phyloP scores from a whole-genome alignment of 2,329 filamentous ascomycete species.

The Claviceps sorghi region DNA sequence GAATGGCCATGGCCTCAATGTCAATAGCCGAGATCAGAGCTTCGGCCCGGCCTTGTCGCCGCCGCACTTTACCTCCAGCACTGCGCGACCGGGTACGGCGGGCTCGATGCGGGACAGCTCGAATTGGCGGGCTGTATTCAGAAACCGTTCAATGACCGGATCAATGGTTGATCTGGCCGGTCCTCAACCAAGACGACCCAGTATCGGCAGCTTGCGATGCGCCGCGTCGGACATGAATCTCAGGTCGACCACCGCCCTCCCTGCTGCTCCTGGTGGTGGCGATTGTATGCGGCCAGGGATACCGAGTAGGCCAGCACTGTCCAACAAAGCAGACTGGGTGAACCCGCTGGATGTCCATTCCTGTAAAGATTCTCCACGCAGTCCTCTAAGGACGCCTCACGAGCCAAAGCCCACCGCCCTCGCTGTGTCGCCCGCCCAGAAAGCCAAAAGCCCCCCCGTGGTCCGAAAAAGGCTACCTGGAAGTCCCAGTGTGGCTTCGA shows the following conservation, averaged over 20 bases:
- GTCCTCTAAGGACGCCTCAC: not conserved
- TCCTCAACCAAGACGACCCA: constrained; percentile 15
- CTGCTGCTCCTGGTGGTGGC: constrained; percentile 19
- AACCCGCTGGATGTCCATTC: constrained; percentile 36
- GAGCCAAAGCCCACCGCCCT: not conserved
- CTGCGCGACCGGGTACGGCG: constrained; percentile 26
- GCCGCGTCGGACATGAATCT: constrained; percentile 26
- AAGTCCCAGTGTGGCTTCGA: constrained; percentile 24
- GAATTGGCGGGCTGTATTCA: constrained; percentile 21
- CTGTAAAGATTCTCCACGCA: constrained; percentile 14
- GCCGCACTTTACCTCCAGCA: constrained; percentile 14
- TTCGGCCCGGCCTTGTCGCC: constrained; percentile 23
- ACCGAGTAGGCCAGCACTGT: constrained; percentile 10
- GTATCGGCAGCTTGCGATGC: constrained; percentile 16
- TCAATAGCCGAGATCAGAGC: constrained; percentile 20
- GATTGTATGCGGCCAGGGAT: constrained; percentile 16
- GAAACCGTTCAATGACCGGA: constrained; percentile 21
- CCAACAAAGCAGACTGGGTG: constrained; percentile 26
- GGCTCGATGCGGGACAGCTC: constrained; percentile 17
- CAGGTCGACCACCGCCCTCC: constrained; percentile 15
- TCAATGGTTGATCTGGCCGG: constrained; percentile 31
- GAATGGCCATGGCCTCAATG: constrained; percentile 21
- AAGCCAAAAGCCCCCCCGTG: not conserved
- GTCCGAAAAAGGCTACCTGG: constrained; percentile 24
- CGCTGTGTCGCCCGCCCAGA: not conserved